Evolutionary conservation across 495 filamentous ascomycete species (phyloP).

Genomic region (Thozetella sp.): DNA sequence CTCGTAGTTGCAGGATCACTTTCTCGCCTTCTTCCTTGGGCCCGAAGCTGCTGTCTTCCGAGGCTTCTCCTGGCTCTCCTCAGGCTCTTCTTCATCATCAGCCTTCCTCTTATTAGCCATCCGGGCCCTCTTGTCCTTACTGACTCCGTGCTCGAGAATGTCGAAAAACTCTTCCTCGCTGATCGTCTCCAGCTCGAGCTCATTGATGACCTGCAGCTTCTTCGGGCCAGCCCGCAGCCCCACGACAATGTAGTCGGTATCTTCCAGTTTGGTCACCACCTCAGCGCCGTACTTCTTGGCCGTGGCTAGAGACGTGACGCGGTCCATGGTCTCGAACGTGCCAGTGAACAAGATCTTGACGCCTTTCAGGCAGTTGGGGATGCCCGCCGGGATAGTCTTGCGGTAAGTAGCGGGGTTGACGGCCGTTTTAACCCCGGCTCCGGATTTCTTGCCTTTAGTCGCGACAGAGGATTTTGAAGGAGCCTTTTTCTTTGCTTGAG

Average conservation of each 20-base stretch:
- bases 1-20: no score
- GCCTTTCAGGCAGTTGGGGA: neutral
- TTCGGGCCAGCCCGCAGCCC: neutral
- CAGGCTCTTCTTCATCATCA: neutral
- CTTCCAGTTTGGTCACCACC: conserved; percentile 1
- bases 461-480: neutral
- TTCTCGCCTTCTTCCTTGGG: neutral
- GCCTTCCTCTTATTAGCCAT: conserved; percentile 2
- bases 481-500: neutral
- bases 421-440: neutral
- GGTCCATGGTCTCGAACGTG: conserved; percentile 2
- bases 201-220: conserved; percentile 1
- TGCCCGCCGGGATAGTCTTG: conserved; percentile 1
- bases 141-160: neutral
- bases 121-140: neutral
- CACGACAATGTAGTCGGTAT: neutral
- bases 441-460: neutral
- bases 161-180: conserved; percentile 3
- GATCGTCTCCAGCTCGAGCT: conserved; percentile 2
- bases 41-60: neutral
- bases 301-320: neutral
- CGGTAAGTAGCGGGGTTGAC: neutral
- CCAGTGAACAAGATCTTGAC: conserved; percentile 1
- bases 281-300: conserved; percentile 2
- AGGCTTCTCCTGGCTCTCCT: neutral